These are phyloP conservation scores for Plectranthus barbatus DNA, from an alignment of 257 asterid genomes.

Conservation along the genomic window DNA sequence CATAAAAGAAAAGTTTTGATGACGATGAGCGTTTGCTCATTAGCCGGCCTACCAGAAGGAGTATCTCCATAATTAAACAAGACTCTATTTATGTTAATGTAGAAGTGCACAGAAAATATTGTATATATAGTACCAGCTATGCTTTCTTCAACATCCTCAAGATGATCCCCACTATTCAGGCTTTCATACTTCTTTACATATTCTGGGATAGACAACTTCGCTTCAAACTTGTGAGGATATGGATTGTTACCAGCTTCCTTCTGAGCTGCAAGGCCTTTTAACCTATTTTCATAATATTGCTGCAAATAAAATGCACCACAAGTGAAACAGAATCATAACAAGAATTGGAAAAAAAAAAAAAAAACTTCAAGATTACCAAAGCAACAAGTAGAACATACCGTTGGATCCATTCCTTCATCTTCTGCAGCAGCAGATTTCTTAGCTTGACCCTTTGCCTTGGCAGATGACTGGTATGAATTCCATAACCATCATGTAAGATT, in stretches of 20 bases:
- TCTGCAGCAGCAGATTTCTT: slow-evolving; percentile 46
- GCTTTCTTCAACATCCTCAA: slow-evolving; percentile 59
- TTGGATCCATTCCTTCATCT: slow-evolving; percentile 70
- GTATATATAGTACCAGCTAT: slow-evolving; percentile 49
- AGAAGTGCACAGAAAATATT: neutral
- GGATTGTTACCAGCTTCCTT: slow-evolving; percentile 64
- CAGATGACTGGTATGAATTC: slow-evolving; percentile 28
- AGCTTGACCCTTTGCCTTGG: slow-evolving; percentile 26
- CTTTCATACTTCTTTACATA: slow-evolving; percentile 42
- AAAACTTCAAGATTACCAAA: neutral
- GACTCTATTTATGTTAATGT: neutral
- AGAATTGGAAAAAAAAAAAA: neutral
- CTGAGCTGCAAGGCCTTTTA: slow-evolving; percentile 46
- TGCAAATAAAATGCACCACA: slow-evolving; percentile 20
- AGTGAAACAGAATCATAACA: neutral
- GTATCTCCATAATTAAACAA: neutral
- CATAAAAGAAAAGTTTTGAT: slow-evolving; percentile 72
- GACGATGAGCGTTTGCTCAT: slow-evolving; percentile 77
- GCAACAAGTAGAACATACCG: slow-evolving; percentile 22
- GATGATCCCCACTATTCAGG: slow-evolving; percentile 54
- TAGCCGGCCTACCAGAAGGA: slow-evolving; percentile 46
- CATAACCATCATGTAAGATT: slow-evolving; percentile 1
- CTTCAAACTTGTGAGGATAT: slow-evolving; percentile 67
- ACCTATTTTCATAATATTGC: slow-evolving; percentile 78
- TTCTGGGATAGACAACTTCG: slow-evolving; percentile 41